These are phyloP conservation scores for Pyrenophora teres DNA, from an alignment of 2,329 filamentous ascomycete species.

Conservation along the genomic window DNA sequence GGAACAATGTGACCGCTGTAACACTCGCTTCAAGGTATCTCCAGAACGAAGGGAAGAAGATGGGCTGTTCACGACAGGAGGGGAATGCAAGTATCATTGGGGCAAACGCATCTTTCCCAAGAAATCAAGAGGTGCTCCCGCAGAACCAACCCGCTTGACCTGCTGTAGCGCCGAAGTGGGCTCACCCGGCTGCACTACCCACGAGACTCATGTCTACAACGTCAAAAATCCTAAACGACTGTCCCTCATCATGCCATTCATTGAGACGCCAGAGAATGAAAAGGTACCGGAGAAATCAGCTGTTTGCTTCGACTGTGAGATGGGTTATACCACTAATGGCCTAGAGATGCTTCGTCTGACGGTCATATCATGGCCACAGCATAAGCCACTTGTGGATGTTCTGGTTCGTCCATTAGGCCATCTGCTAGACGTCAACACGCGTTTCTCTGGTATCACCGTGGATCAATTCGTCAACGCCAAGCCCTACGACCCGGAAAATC, in stretches of 20 bases:
- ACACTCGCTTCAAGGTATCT: constrained; percentile 86
- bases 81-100: constrained; percentile 80
- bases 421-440: constrained; percentile 86
- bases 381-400: constrained; percentile 76
- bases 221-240: constrained; percentile 75
- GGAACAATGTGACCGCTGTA: constrained; percentile 89
- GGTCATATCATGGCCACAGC: constrained; percentile 82
- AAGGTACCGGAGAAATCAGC: constrained; percentile 55
- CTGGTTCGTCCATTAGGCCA: constrained; percentile 83
- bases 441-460: constrained; percentile 83
- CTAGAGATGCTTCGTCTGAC: constrained; percentile 90
- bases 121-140: constrained; percentile 58
- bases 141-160: constrained; percentile 64
- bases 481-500: constrained; percentile 35
- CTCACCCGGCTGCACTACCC: constrained; percentile 75
- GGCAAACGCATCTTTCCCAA: constrained; percentile 65
- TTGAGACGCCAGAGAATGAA: constrained; percentile 72
- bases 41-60: constrained; percentile 76
- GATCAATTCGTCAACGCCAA: constrained; percentile 73
- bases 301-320: constrained; percentile 93
- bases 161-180: constrained; percentile 82
- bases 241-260: constrained; percentile 78
- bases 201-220: constrained; percentile 84
- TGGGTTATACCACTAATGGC: constrained; percentile 90
- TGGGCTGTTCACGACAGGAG: constrained; percentile 78